These are phyloP conservation scores for Rhizoclosmatium hyalinum DNA, from an alignment of 371 early-diverging fungal species.

Conservation along the genomic window DNA sequence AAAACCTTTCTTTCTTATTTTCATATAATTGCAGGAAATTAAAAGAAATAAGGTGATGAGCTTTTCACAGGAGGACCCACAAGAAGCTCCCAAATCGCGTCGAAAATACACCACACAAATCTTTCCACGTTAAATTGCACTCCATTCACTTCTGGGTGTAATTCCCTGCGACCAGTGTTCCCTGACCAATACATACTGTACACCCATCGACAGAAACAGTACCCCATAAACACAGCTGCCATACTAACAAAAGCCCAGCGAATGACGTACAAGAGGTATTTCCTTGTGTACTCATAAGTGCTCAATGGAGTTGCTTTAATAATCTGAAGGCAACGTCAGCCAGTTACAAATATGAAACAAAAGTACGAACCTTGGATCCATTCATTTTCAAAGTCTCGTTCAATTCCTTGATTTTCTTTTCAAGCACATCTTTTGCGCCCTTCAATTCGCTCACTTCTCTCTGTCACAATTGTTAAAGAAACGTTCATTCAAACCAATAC, in stretches of 20 bases:
- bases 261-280: not conserved
- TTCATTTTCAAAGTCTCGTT: not conserved
- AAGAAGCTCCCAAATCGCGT: not conserved
- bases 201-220: not conserved
- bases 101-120: constrained; percentile 2
- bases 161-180: not conserved
- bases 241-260: not conserved
- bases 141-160: not conserved
- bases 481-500: too few species aligned
- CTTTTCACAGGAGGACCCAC: not conserved
- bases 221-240: not conserved
- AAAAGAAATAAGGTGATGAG: too few species aligned
- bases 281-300: not conserved
- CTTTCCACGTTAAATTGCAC: not conserved
- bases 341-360: too few species aligned
- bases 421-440: not conserved
- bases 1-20: not conserved
- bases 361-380: too few species aligned
- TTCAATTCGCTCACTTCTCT: too few species aligned
- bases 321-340: too few species aligned
- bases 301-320: too few species aligned
- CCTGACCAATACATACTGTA: not conserved
- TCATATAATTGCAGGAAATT: too few species aligned
- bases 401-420: not conserved
- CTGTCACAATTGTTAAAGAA: too few species aligned